Evolutionary conservation across 305 asterid genomes (phyloP).

Genomic region (Rubia occidens): DNA sequence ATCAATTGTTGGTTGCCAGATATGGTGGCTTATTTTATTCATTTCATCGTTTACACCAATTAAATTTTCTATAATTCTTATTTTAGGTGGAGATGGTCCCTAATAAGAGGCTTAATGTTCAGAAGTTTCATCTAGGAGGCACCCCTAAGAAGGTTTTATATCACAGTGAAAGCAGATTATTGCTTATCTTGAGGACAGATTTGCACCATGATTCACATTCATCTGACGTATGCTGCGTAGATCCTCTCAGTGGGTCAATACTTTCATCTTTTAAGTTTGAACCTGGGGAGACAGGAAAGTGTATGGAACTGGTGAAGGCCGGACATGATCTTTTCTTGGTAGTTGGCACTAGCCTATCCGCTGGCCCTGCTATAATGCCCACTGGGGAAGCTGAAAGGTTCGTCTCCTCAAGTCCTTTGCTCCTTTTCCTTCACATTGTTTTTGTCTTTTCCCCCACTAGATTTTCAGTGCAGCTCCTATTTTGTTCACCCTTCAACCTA

Average conservation of each 20-base stretch:
- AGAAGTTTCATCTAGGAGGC: conserved; percentile 90
- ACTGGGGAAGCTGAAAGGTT: conserved; percentile 99
- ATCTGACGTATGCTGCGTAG: conserved; percentile 89
- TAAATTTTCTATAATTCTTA: conserved; percentile 6
- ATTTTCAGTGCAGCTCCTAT: background rate
- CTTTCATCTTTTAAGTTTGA: conserved; percentile 78
- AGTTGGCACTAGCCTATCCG: conserved; percentile 80
- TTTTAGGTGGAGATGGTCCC: conserved; percentile 96
- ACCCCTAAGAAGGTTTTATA: conserved; percentile 87
- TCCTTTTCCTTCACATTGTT: background rate
- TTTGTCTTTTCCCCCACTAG: conserved; percentile 3
- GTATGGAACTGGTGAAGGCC: conserved; percentile 84
- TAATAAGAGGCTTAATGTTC: conserved; percentile 93
- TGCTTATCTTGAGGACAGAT: conserved; percentile 87
- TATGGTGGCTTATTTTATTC: background rate
- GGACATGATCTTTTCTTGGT: conserved; percentile 76
- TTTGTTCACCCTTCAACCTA: background rate
- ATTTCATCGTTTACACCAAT: background rate
- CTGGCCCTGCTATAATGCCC: conserved; percentile 92
- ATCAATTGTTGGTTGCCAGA: background rate
- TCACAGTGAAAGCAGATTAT: conserved; percentile 72
- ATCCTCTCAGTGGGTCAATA: conserved; percentile 82
- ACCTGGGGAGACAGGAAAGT: conserved; percentile 86
- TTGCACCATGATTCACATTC: conserved; percentile 57
- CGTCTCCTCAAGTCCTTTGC: conserved; percentile 14